These are phyloP conservation scores for Penicillium psychrosexuale DNA, from an alignment of 2,329 filamentous ascomycete species.

Conservation along the genomic window DNA sequence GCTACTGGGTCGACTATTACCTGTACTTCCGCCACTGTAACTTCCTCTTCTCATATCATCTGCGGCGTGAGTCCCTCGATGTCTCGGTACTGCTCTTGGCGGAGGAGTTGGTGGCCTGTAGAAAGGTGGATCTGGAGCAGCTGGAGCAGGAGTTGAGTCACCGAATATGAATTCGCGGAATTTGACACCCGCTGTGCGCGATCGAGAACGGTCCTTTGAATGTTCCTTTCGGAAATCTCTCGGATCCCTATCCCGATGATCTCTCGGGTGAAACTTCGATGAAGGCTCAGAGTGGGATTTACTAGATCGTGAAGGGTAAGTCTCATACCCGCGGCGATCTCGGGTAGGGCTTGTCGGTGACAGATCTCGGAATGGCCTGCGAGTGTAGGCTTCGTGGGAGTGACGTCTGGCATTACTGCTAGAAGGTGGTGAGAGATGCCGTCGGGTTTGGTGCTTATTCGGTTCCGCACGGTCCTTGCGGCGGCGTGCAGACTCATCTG, in stretches of 20 bases:
- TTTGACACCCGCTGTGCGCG: slow-evolving; percentile 18
- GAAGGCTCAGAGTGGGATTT: slow-evolving; percentile 15
- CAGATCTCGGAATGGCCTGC: slow-evolving; percentile 28
- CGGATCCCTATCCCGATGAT: background rate
- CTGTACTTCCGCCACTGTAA: slow-evolving; percentile 21
- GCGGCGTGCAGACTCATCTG: slow-evolving; percentile 22
- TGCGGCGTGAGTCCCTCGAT: slow-evolving; percentile 23
- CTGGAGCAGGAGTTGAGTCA: slow-evolving; percentile 9
- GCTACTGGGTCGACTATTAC: slow-evolving; percentile 20
- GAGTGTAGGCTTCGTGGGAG: slow-evolving; percentile 38
- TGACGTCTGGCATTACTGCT: slow-evolving; percentile 30
- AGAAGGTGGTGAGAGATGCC: slow-evolving; percentile 29
- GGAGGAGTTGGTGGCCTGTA: slow-evolving; percentile 13
- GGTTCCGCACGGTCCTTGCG: slow-evolving; percentile 10
- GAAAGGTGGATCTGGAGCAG: slow-evolving; percentile 17
- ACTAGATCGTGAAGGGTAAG: slow-evolving; percentile 4
- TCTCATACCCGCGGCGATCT: slow-evolving; percentile 11
- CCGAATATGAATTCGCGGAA: slow-evolving; percentile 29
- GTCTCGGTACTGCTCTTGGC: slow-evolving; percentile 14
- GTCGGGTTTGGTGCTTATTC: slow-evolving; percentile 17
- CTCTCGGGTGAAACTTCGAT: background rate
- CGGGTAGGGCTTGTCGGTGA: slow-evolving; percentile 21
- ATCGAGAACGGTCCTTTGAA: slow-evolving; percentile 14
- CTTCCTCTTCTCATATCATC: slow-evolving; percentile 27
- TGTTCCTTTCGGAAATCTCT: background rate